Base-by-base conservation (phyloP, 2,329 filamentous ascomycete genomes). In the Scytalidium sp. region DNA sequence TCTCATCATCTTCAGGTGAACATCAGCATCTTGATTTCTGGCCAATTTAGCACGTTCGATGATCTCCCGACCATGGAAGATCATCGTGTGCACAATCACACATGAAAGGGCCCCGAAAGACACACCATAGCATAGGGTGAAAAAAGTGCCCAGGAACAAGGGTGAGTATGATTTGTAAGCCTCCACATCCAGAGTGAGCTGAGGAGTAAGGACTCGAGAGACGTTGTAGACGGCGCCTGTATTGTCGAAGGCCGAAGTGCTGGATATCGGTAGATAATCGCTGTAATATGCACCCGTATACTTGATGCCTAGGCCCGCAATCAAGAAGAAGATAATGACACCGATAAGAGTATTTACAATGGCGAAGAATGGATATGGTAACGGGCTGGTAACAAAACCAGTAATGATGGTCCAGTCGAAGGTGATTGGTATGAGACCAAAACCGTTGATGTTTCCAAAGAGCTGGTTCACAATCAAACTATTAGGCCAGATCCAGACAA, bases 331-430 rank as follows among this genome's bases (percentile, higher is more conserved):
- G 50, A 81, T 53, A 22, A 82, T 53, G 43, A 82, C 70, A 25
- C 79, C 79, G 29, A 68, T 64, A 19, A 80, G 60, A 19, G 78
- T 77, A 53, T 83, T 84, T 57, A 73, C 72, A 50, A 82, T 79
- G 50, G 80, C 79, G 59, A 81, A 78, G 39, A 61, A 64, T 1
- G 66, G 66, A 6, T 58, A 60, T 22, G 59, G 59, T 2, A 68
- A 52, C 56, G 67, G 29, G 21, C 43, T 50, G 19, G 47, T 23
- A 42, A 57, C 43, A 25, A 54, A 58, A 7, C 51, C 51, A 4
- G 59, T 76, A 46, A 89, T 77, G 58, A 88, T 84, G 4, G 84
- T 85, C 85, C 87, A 90, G 70, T 90, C 87, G 60, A 90, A 88
- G 0, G 85, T 89, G 25, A 90, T 80, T 1, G 87, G 86, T 6